phyloP scores from a whole-genome alignment of 345 rosid species.

The Sisymbrium irio region DNA sequence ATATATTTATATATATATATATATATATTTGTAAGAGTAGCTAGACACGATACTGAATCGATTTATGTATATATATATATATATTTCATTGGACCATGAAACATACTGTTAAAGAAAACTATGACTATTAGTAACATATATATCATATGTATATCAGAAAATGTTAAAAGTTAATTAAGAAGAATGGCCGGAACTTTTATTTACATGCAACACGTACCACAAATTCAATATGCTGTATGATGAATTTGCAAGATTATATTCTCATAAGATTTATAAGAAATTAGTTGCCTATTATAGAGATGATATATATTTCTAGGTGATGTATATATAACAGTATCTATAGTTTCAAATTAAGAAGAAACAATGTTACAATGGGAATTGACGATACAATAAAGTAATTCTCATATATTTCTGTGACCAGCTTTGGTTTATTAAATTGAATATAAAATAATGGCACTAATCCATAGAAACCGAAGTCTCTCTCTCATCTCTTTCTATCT shows the following conservation, averaged over 20 bases:
- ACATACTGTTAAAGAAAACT: neutral
- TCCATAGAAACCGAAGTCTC: constrained; percentile 36
- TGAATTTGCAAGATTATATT: neutral
- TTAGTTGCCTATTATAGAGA: neutral
- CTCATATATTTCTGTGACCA: constrained; percentile 55
- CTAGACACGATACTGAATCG: neutral
- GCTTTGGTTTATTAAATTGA: constrained; percentile 32
- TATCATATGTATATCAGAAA: neutral
- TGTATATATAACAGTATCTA: neutral
- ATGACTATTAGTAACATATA: neutral
- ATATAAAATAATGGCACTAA: constrained; percentile 40
- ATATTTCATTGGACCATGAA: neutral
- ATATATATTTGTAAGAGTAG: neutral
- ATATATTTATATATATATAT: neutral
- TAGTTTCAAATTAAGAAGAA: neutral
- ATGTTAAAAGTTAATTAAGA: neutral
- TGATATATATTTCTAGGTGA: neutral
- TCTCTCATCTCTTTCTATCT: constrained; percentile 25
- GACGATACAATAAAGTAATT: constrained; percentile 9
- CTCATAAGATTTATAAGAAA: neutral
- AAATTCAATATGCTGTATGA: neutral
- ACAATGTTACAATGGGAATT: neutral
- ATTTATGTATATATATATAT: neutral
- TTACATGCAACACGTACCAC: neutral
- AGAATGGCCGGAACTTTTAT: neutral